Conservation (phyloP, 2,329 filamentous ascomycete genomes). For the Fusarium sp. region DNA sequence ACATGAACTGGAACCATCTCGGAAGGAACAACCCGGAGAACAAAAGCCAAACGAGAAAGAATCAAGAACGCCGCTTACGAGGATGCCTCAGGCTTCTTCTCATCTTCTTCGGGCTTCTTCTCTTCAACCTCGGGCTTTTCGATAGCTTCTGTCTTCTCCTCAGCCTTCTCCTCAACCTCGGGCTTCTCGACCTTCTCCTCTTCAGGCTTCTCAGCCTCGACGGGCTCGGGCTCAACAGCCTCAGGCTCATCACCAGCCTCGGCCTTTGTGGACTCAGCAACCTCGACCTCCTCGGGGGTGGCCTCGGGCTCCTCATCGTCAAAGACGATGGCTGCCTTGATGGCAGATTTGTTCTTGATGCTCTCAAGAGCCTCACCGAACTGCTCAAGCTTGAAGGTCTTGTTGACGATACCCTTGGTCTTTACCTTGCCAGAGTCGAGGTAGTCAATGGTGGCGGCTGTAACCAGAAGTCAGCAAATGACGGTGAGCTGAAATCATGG, state of each 20-base stretch:
- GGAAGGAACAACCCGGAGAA: background rate
- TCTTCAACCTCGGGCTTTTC: constrained; percentile 3
- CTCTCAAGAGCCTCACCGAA: constrained; percentile 77
- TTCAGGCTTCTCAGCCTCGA: background rate
- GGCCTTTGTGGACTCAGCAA: background rate
- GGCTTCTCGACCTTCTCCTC: background rate
- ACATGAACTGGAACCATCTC: background rate
- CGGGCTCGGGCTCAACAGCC: background rate
- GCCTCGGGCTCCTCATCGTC: constrained; percentile 57
- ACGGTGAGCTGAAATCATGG: background rate
- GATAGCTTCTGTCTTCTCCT: background rate
- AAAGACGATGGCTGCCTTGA: constrained; percentile 80
- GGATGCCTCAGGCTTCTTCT: background rate
- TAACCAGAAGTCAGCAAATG: background rate
- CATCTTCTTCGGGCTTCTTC: constrained; percentile 5
- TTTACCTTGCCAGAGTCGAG: constrained; percentile 71
- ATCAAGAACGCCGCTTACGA: background rate
- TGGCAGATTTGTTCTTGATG: constrained; percentile 78
- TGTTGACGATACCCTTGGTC: constrained; percentile 78
- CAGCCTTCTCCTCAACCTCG: background rate
- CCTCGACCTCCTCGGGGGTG: background rate
- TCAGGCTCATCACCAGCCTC: constrained; percentile 6
- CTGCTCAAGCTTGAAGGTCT: constrained; percentile 78
- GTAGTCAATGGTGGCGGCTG: constrained; percentile 61
- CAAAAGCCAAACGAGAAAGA: background rate